Evolutionary conservation across 306 rosid genomes (phyloP), one percentile per base, ranked within the genome.

Genomic region (Canavalia ensiformis): DNA sequence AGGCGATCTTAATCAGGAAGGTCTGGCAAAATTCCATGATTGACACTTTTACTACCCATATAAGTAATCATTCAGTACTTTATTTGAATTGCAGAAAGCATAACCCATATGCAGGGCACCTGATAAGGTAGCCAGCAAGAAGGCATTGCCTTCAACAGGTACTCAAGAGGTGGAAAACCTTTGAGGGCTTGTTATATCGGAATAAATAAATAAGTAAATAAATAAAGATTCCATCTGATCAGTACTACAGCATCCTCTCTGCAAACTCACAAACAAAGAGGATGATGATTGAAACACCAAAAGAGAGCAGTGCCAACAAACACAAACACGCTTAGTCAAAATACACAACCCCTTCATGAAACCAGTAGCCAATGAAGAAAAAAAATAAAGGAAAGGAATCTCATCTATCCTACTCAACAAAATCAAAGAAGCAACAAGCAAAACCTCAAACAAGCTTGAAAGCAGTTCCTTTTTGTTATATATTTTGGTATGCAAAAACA

Each of bases 91-190:
- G 60, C 5, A 44, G 59, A 75, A 68, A 64, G 51, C 63, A 81
- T 39, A 78, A 81, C 8, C 33, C 50, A 67, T 72, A 57, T 52
- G 57, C 68, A 81, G 55, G 70, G 29, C 50, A 85, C 30, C 42
- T 10, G 11, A 67, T 12, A 73, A 37, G 64, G 28, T 47, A 64
- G 31, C 46, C 58, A 70, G 76, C 31, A 0, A 67, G 18, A 81
- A 81, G 57, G 47, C 83, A 82, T 75, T 83, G 84, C 31, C 77
- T 62, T 41, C 35, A 72, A 69, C 70, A 45, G 79, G 65, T 11
- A 64, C 57, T 18, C 47, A 44, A 56, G 41, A 51, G 75, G 34
- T 75, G 72, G 73, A 74, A 68, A 60, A 68, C 54, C 76, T 63
- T 33, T 12, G n/a, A 66, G 39, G 49, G 59, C 18, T 58, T 66